These are phyloP conservation scores for Silene coronaria DNA, from an alignment of 179 eudicot genomes.

Conservation along the genomic window DNA sequence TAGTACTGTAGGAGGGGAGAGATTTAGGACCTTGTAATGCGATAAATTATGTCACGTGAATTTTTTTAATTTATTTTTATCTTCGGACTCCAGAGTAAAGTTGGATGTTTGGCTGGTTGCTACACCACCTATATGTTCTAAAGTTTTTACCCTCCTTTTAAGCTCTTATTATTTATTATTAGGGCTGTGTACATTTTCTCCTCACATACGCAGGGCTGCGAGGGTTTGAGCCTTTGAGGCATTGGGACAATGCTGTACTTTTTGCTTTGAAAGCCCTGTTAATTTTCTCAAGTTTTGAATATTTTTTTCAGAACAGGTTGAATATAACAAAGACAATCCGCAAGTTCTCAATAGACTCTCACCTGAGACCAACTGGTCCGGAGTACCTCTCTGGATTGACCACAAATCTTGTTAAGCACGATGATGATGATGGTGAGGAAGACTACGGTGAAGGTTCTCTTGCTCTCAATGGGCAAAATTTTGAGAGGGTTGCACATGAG, in stretches of 20 bases:
- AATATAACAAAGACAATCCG: conserved; percentile 87
- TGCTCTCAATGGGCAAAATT: conserved; percentile 44
- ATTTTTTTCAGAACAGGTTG: conserved; percentile 86
- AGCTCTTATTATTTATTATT: not conserved
- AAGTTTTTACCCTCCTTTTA: not conserved
- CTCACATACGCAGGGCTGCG: no score
- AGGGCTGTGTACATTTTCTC: no score
- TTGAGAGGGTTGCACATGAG: conserved; percentile 70
- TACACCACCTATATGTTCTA: not conserved
- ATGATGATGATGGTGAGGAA: conserved; percentile 72
- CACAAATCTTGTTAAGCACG: conserved; percentile 58
- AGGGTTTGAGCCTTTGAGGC: no score
- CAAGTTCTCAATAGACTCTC: conserved; percentile 67
- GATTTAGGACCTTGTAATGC: not conserved
- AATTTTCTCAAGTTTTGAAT: conserved; percentile 25
- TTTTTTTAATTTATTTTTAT: not conserved
- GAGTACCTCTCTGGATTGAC: conserved; percentile 60
- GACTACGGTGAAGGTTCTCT: conserved; percentile 71
- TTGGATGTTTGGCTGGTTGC: not conserved
- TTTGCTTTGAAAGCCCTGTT: not conserved
- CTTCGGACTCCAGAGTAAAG: not conserved
- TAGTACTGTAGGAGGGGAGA: no score
- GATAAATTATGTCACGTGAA: not conserved
- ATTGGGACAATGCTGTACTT: not conserved
- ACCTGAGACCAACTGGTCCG: conserved; percentile 60